These are phyloP conservation scores for Erythrophleum ivorense DNA, from an alignment of 331 rosid species.

Conservation along the genomic window DNA sequence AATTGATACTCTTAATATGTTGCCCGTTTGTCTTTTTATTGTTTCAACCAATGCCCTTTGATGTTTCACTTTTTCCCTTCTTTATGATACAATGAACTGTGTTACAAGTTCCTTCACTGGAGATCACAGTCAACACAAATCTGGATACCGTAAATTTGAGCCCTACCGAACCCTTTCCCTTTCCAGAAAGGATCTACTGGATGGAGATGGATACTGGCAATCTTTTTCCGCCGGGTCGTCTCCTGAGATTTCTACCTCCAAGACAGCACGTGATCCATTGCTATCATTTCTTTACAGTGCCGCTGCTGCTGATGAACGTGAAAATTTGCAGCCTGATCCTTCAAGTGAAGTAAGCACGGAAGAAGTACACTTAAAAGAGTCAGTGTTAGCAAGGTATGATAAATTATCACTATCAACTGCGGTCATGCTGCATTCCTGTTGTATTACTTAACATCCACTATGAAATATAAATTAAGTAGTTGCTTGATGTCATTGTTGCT, in stretches of 20 bases:
- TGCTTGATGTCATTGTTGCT: slow-evolving; percentile 32
- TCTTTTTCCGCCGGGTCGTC: slow-evolving; percentile 47
- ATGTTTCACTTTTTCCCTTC: slow-evolving; percentile 27
- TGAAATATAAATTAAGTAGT: slow-evolving; percentile 11
- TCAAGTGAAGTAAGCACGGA: slow-evolving; percentile 54
- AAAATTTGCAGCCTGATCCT: slow-evolving; percentile 47
- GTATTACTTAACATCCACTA: slow-evolving; percentile 6
- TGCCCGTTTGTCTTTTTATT: not conserved
- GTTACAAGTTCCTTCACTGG: slow-evolving; percentile 53
- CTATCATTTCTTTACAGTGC: slow-evolving; percentile 55
- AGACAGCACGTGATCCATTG: slow-evolving; percentile 57
- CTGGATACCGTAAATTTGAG: slow-evolving; percentile 53
- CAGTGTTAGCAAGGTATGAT: slow-evolving; percentile 55
- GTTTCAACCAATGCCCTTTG: slow-evolving; percentile 1
- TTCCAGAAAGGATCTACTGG: slow-evolving; percentile 52
- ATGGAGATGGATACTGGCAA: slow-evolving; percentile 51
- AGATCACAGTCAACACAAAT: slow-evolving; percentile 61
- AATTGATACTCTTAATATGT: not conserved
- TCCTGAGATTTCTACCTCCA: slow-evolving; percentile 56
- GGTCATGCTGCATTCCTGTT: not conserved
- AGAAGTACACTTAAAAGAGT: slow-evolving; percentile 49
- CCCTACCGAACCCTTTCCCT: slow-evolving; percentile 46
- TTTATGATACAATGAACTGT: slow-evolving; percentile 29
- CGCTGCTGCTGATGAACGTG: slow-evolving; percentile 37
- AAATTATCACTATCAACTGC: not conserved